phyloP scores from a whole-genome alignment of 768 basidiomycete species.

The Suillus occidentalis region DNA sequence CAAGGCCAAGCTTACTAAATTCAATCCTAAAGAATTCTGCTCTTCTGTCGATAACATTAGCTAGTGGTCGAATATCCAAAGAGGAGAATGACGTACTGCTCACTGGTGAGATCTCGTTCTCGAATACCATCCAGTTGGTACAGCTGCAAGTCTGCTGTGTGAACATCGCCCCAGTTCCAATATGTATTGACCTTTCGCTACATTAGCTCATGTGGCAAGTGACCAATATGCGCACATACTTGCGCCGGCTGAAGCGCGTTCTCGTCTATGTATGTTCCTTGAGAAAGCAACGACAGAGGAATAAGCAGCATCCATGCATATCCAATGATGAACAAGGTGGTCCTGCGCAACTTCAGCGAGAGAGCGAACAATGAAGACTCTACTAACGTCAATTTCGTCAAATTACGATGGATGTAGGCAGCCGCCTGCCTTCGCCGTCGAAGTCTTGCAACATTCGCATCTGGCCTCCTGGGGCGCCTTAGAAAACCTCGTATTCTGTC shows the following conservation, averaged over 20 bases:
- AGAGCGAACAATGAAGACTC: background rate
- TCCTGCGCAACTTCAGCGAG: conserved; percentile 37
- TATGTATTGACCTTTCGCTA: conserved; percentile 77
- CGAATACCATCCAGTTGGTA: conserved; percentile 63
- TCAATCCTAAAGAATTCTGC: conserved; percentile 59
- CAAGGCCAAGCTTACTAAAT: conserved; percentile 74
- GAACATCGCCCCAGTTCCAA: conserved; percentile 91
- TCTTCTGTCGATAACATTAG: conserved; percentile 46
- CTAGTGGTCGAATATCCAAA: conserved; percentile 1
- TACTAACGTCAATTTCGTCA: conserved; percentile 33
- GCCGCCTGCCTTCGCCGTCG: conserved; percentile 44
- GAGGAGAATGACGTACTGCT: conserved; percentile 54
- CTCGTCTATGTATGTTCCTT: conserved; percentile 85
- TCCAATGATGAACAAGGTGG: conserved; percentile 59
- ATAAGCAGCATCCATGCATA: conserved; percentile 84
- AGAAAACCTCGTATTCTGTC: conserved; percentile 23
- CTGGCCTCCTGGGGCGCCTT: conserved; percentile 18
- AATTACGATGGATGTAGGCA: conserved; percentile 32
- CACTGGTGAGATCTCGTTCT: conserved; percentile 62
- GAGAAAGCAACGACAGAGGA: conserved; percentile 64
- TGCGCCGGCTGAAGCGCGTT: conserved; percentile 94
- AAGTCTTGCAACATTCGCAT: conserved; percentile 42
- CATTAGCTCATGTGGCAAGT: conserved; percentile 2
- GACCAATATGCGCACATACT: conserved; percentile 42
- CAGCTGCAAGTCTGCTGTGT: conserved; percentile 80